Conservation (phyloP, 2,329 filamentous ascomycete species). For the Alternaria atra region DNA sequence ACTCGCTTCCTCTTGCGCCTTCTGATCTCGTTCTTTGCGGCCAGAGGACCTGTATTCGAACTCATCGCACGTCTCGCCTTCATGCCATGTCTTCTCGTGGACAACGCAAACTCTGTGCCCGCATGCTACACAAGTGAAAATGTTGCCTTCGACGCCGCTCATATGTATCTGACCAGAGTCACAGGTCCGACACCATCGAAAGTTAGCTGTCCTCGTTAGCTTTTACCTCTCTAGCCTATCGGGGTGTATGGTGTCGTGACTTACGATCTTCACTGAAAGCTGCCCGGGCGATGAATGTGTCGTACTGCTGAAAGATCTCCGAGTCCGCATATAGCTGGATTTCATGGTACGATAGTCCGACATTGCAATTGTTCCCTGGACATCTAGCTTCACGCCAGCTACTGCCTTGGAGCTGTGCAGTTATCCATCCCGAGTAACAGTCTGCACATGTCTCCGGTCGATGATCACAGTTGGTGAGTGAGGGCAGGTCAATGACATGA, state of each 20-base stretch:
- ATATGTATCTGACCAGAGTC: constrained; percentile 64
- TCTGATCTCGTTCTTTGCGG: constrained; percentile 31
- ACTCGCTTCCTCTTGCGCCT: constrained; percentile 39
- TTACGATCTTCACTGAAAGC: constrained; percentile 53
- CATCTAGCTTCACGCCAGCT: constrained; percentile 61
- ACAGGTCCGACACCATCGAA: constrained; percentile 66
- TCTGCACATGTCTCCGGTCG: constrained; percentile 43
- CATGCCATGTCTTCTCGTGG: constrained; percentile 50
- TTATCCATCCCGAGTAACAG: constrained; percentile 53
- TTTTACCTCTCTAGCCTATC: neutral
- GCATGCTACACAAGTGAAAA: constrained; percentile 53
- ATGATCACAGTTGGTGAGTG: constrained; percentile 46
- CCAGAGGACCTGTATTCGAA: constrained; percentile 49
- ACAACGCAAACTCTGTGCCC: constrained; percentile 49
- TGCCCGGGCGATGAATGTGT: constrained; percentile 55
- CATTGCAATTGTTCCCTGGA: constrained; percentile 58
- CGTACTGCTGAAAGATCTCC: constrained; percentile 40
- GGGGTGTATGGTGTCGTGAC: neutral
- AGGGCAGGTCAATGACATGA: constrained; percentile 30
- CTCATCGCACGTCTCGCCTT: constrained; percentile 53
- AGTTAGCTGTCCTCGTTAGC: constrained; percentile 48
- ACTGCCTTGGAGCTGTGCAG: constrained; percentile 48
- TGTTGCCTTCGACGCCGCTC: constrained; percentile 55
- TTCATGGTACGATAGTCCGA: constrained; percentile 56
- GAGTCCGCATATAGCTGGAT: constrained; percentile 46